Evolutionary conservation across 108 stramenopile genomes (phyloP), one percentile per base, ranked within the genome.

Genomic region (Parietichytrium sp.): DNA sequence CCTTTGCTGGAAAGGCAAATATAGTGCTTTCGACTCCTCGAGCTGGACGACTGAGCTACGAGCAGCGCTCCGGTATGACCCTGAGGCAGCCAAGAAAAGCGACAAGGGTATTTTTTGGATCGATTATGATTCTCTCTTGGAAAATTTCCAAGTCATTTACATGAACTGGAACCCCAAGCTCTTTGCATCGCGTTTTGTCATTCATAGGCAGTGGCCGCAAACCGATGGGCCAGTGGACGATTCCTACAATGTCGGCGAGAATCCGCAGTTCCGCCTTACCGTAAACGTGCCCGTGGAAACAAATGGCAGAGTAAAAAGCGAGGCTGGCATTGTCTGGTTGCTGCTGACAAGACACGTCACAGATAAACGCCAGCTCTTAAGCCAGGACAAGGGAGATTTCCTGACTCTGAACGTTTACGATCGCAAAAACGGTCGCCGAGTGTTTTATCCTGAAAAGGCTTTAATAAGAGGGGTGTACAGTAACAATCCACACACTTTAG

Each of bases 61-160:
- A 26, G 7, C 26, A 1, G 80, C 45, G 36, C 23, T 80, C 4
- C 23, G 52, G 6, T 12, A 83, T 26, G 83, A 84, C 50, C 53
- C 79, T 3, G 83, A 51, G 4, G n/a, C 36, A 10, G 85, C 86
- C 38, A 33, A 51, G 78, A 42, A 81, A 80, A 27, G 49, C 20
- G 87, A 87, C 42, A 81, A 87, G 45, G 88, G 88, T 7, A 83
- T 87, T 16, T 87, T 87, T 27, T 88, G 84, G 84, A 84, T 87
- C 16, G 87, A 85, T 52, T 88, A 31, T 29, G 54, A 53, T 3
- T 54, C 54, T 30, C 45, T 87, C 26, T 54, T 82, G 30, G 29
- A 81, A 45, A 82, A 79, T 79, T 89, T 89, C 48, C 36, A 81
- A 25, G 47, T 36, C 53, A 47, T 89, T 3, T 88, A 83, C 79